These are phyloP conservation scores for Morella rubra DNA, from an alignment of 306 rosid genomes.

Conservation along the genomic window DNA sequence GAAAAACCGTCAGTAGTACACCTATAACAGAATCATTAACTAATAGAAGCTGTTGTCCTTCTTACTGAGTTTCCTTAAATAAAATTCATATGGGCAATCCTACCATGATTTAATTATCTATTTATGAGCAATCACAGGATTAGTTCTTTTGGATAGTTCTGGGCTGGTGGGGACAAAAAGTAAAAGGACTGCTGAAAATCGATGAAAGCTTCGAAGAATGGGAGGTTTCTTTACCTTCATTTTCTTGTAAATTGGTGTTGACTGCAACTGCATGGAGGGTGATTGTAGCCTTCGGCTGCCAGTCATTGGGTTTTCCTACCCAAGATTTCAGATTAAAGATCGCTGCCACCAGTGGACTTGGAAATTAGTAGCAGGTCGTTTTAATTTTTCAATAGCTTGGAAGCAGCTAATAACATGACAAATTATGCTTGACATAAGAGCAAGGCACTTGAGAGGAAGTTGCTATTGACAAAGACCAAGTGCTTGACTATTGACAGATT, in stretches of 20 bases:
- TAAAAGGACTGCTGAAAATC: background rate
- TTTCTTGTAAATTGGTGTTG: conserved; percentile 87
- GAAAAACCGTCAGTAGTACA: background rate
- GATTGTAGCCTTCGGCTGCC: conserved; percentile 95
- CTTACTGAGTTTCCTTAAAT: conserved; percentile 4
- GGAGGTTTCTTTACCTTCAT: conserved; percentile 58
- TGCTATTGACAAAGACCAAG: too few relatives aligned
- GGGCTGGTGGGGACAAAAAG: background rate
- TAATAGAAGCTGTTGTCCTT: conserved; percentile 3
- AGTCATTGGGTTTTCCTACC: conserved; percentile 71
- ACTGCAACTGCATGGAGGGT: conserved; percentile 90
- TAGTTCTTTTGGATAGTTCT: background rate
- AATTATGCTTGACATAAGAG: background rate
- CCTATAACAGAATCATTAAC: background rate
- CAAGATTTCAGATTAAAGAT: conserved; percentile 74
- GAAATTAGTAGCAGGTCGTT: conserved; percentile 24
- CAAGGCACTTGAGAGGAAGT: background rate
- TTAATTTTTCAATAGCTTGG: background rate
- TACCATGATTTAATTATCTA: background rate
- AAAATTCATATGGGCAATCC: conserved; percentile 2
- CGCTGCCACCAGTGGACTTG: conserved; percentile 54
- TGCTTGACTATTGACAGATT: too few relatives aligned
- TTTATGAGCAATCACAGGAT: background rate
- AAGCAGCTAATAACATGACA: conserved; percentile 1
- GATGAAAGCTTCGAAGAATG: background rate